A percentile compares a stretch with the other conserved stretches of the same genome.
Evolutionary conservation across 108 stramenopile genomes (phyloP).

Genomic region (Epithemia pelagica): DNA sequence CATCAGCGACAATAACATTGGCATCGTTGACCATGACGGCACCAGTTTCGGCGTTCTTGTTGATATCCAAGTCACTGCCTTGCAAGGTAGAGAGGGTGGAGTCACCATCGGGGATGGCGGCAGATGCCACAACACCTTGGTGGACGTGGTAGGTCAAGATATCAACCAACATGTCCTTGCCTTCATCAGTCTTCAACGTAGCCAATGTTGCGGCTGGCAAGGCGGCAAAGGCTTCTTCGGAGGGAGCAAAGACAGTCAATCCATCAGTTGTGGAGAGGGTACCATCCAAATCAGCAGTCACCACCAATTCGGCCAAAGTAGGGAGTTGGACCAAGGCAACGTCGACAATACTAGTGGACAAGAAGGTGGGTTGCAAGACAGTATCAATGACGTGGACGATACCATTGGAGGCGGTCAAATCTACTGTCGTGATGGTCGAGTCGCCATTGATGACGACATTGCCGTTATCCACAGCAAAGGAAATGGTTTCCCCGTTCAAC

Average conservation of each 20-base stretch:
- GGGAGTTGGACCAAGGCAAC: neutral
- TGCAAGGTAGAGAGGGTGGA: neutral
- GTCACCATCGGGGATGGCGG: neutral
- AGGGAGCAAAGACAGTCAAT: neutral
- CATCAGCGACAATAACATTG: neutral
- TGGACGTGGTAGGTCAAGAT: slow-evolving; percentile 5
- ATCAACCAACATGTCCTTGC: neutral
- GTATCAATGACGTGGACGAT: no score
- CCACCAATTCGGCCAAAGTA: neutral
- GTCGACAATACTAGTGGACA: neutral
- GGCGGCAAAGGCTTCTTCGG: neutral
- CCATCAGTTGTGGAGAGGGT: neutral
- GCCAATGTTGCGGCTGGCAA: neutral
- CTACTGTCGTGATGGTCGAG: neutral
- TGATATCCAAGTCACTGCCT: neutral
- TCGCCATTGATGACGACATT: neutral
- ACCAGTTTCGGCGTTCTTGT: neutral
- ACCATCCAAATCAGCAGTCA: neutral
- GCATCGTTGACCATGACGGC: neutral
- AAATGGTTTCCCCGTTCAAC: slow-evolving; percentile 1
- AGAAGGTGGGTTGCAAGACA: neutral
- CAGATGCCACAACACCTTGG: neutral
- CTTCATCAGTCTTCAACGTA: neutral
- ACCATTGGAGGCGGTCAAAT: neutral
- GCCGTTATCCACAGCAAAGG: neutral